Evolutionary conservation across 2,329 filamentous ascomycete species (phyloP).

Genomic region (Sclerotinia sclerotiorum): DNA sequence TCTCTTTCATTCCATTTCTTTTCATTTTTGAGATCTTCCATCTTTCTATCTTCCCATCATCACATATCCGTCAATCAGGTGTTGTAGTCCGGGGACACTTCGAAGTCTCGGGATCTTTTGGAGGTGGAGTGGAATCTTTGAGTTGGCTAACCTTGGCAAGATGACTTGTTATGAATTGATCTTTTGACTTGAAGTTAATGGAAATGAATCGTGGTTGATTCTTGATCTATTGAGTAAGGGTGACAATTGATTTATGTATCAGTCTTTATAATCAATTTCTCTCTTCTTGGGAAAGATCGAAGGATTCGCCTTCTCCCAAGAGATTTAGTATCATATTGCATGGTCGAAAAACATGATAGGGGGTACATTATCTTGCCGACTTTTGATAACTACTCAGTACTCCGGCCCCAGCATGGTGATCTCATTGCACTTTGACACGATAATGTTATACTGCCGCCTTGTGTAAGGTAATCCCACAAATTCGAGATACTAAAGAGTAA

Average conservation of each 20-base stretch:
- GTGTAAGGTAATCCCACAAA: not conserved
- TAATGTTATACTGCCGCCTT: not conserved
- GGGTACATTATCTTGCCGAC: conserved; percentile 14
- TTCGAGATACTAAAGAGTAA: not conserved
- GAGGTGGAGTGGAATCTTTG: conserved; percentile 6
- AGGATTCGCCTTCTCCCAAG: not conserved
- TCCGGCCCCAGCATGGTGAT: not conserved
- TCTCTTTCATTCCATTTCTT: not conserved
- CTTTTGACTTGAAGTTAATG: not conserved
- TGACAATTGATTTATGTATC: not conserved
- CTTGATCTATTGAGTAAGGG: not conserved
- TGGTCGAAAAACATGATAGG: conserved; percentile 7
- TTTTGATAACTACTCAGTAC: not conserved
- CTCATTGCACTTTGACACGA: not conserved
- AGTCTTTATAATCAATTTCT: not conserved
- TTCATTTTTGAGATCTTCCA: conserved; percentile 1
- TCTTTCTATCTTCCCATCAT: not conserved
- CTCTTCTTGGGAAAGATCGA: not conserved
- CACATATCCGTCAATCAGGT: not conserved
- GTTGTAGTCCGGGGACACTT: conserved; percentile 12
- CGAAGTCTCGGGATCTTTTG: conserved; percentile 7
- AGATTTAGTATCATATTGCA: not conserved
- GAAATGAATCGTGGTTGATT: not conserved
- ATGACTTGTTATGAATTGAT: conserved; percentile 12
- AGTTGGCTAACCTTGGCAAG: conserved; percentile 16